Evolutionary conservation across 306 rosid genomes (phyloP).

Genomic region (Quercus engelmannii): DNA sequence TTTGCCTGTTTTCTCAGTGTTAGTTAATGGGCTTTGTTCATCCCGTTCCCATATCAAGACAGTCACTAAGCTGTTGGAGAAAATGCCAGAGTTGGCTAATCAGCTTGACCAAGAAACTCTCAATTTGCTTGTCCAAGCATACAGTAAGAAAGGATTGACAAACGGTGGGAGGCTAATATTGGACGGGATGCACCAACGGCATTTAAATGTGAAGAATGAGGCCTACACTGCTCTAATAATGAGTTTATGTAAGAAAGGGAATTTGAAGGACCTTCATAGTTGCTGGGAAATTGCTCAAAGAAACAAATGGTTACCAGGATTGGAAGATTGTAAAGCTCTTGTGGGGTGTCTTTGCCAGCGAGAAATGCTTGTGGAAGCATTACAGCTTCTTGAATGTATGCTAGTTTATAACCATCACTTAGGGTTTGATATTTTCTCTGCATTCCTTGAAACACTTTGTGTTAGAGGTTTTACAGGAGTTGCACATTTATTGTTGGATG

Average conservation of each 20-base stretch:
- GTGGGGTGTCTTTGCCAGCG: conserved; percentile 43
- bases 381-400: conserved; percentile 66
- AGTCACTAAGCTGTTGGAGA: conserved; percentile 40
- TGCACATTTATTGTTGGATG: conserved; percentile 46
- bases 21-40: conserved; percentile 52
- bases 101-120: conserved; percentile 56
- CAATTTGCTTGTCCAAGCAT: conserved; percentile 62
- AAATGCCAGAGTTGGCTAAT: conserved; percentile 38
- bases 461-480: conserved; percentile 35
- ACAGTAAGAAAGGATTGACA: conserved; percentile 55
- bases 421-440: conserved; percentile 45
- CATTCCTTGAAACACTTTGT: conserved; percentile 54
- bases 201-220: conserved; percentile 42
- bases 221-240: conserved; percentile 52
- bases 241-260: conserved; percentile 63
- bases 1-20: conserved; percentile 36
- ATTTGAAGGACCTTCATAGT: conserved; percentile 44
- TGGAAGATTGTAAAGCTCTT: conserved; percentile 51
- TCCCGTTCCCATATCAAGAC: conserved; percentile 43
- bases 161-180: conserved; percentile 43
- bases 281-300: conserved; percentile 57
- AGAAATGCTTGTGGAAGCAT: conserved; percentile 49
- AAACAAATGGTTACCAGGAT: conserved; percentile 58
- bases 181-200: conserved; percentile 53
- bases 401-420: conserved; percentile 43